These are phyloP conservation scores for Boletus eberwhitei DNA, from an alignment of 768 basidiomycete genomes.

Conservation along the genomic window DNA sequence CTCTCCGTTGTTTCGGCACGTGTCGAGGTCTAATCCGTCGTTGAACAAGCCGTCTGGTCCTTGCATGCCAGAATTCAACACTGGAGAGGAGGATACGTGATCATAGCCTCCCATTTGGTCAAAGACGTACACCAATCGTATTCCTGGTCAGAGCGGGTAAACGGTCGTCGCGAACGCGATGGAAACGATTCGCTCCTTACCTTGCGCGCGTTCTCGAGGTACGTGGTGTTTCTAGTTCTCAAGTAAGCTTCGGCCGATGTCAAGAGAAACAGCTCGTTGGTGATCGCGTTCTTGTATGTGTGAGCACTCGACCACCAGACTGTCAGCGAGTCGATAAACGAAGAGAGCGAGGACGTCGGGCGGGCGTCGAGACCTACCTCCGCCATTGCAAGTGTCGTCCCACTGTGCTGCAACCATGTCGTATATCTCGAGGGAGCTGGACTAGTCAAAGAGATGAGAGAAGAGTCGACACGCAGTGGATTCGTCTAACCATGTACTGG, in stretches of 20 bases:
- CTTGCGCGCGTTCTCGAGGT: constrained; percentile 48
- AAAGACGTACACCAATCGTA: constrained; percentile 29
- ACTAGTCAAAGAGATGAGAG: constrained; percentile 34
- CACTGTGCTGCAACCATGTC: constrained; percentile 49
- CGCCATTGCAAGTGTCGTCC: constrained; percentile 51
- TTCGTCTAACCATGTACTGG: constrained; percentile 18
- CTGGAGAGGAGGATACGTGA: constrained; percentile 8
- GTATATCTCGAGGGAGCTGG: constrained; percentile 46
- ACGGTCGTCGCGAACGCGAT: background rate
- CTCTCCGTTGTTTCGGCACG: constrained; percentile 29
- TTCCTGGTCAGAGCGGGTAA: constrained; percentile 12
- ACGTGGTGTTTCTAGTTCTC: constrained; percentile 34
- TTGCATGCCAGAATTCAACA: constrained; percentile 29
- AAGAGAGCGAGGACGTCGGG: background rate
- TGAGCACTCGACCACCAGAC: constrained; percentile 58
- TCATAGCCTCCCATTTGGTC: background rate
- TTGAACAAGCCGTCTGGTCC: constrained; percentile 31
- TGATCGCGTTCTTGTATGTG: constrained; percentile 59
- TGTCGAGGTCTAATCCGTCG: constrained; percentile 22
- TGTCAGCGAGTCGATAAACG: constrained; percentile 14
- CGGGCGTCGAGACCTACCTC: constrained; percentile 31
- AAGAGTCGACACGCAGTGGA: constrained; percentile 23
- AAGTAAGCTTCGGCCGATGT: constrained; percentile 48
- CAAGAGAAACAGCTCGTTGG: constrained; percentile 55
- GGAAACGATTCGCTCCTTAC: constrained; percentile 20